A percentile compares a stretch with the other conserved stretches of the same genome.
phyloP scores from a whole-genome alignment of 2,329 filamentous ascomycete species.

The Cladosporium sp. region DNA sequence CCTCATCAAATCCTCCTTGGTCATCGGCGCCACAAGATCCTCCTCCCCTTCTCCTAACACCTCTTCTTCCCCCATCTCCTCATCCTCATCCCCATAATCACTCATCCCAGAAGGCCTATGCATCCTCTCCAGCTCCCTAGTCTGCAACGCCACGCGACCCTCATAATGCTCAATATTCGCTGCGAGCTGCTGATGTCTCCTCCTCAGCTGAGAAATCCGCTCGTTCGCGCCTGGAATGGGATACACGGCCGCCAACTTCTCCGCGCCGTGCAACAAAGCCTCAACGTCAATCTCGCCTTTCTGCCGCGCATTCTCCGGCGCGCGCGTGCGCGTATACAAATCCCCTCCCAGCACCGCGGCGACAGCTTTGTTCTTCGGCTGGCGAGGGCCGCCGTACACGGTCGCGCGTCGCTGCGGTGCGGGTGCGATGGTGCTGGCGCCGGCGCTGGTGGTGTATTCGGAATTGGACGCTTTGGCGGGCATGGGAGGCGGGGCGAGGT shows the following conservation, averaged over 20 bases:
- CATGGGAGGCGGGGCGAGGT: constrained; percentile 67
- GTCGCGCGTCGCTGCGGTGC: constrained; percentile 43
- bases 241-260: constrained; percentile 87
- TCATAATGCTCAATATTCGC: constrained; percentile 80
- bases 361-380: constrained; percentile 74
- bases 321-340: constrained; percentile 74
- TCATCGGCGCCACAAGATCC: constrained; percentile 43
- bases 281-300: constrained; percentile 81
- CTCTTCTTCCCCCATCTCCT: constrained; percentile 49
- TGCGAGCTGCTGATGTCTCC: constrained; percentile 65
- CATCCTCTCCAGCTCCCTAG: constrained; percentile 67
- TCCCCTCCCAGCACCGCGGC: constrained; percentile 84
- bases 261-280: constrained; percentile 76
- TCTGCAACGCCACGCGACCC: constrained; percentile 71
- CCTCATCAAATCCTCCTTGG: constrained; percentile 62
- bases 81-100: constrained; percentile 40
- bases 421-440: constrained; percentile 6
- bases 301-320: constrained; percentile 46
- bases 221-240: constrained; percentile 75
- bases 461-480: constrained; percentile 43
- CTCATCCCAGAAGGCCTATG: constrained; percentile 47
- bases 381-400: constrained; percentile 43
- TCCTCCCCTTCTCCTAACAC: constrained; percentile 33
- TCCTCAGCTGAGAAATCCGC: constrained; percentile 67
- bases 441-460: constrained; percentile 21